Base-by-base conservation (phyloP, 352 stramenopile genomes). In the Pythium aquatile region DNA sequence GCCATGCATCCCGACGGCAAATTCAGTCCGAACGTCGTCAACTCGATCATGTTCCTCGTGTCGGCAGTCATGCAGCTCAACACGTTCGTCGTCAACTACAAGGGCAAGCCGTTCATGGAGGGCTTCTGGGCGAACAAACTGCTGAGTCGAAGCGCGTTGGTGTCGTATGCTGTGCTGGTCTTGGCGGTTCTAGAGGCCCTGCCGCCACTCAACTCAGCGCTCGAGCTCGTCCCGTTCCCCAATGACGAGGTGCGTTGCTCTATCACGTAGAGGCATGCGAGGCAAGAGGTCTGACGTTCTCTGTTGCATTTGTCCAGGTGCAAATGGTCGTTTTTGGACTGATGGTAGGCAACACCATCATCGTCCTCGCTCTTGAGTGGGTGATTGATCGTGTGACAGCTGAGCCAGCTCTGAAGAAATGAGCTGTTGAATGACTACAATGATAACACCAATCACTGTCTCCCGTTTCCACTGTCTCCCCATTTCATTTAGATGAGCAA, bases 21-120 rank as follows among this genome's bases (percentile, higher is more conserved):
- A 24, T 99, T 99, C 76, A 81, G 80, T 51, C 95, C 97, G 1
- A 98, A 98, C 58, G 81, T 96, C 0, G 76, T 99, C 56, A 99
- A 99, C 73, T 96, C 86, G 6, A 88, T 94, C 47, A 92, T 98
- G 51, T 99, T 98, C 74, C 63, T 99, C 26, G 48, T 99, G 14
- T 97, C 79, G 35, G 71, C 84, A 2, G 60, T 96, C 48, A 81
- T 83, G 74, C 75, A 84, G 49, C 53, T 86, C 54, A 86, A 72
- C 33, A 83, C 75, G 29, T 86, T 83, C 54, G 77, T 83, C 17
- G 66, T 57, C 30, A 86, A 86, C 63, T 86, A 86, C 62, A 71
- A 77, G 52, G 77, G 77, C 0, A 59, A 76, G 32, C 77, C 77
- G 20, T 86, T 86, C 54, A 86, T 86, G 77, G 68, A 83, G 63